Conservation (phyloP, 2,329 filamentous ascomycete species). For the Aspergillus bombycis region DNA sequence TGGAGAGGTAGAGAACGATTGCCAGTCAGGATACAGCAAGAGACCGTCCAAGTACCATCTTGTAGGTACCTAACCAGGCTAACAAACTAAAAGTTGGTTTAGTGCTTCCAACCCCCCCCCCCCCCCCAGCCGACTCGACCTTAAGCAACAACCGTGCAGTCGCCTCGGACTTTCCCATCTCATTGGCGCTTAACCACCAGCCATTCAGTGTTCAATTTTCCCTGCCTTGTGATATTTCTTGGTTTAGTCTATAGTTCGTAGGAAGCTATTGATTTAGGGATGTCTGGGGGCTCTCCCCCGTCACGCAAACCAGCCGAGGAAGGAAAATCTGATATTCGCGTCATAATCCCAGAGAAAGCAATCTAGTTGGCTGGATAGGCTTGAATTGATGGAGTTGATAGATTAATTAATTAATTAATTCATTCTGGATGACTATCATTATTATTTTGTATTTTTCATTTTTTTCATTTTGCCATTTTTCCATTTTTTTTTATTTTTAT, state of each 20-base stretch:
- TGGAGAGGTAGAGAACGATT: background rate
- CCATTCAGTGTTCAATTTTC: background rate
- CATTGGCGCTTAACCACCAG: conserved; percentile 1
- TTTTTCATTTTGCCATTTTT: background rate
- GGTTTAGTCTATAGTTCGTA: background rate
- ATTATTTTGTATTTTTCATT: background rate
- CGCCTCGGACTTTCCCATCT: background rate
- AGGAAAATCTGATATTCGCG: background rate
- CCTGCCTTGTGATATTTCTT: background rate
- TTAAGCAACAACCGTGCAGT: background rate
- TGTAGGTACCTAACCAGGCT: background rate
- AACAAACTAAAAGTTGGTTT: background rate
- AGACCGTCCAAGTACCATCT: background rate
- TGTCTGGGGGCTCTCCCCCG: background rate
- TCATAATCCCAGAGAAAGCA: background rate
- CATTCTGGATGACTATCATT: background rate
- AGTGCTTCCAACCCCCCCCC: background rate
- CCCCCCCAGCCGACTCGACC: background rate
- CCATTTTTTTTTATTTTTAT: background rate
- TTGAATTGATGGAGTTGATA: background rate
- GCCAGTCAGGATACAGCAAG: background rate
- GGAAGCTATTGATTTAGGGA: background rate
- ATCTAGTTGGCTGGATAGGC: background rate
- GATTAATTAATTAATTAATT: conserved; percentile 2
- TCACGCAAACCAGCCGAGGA: background rate